Conservation (phyloP, 495 filamentous ascomycete genomes). For the Neurospora sp. region DNA sequence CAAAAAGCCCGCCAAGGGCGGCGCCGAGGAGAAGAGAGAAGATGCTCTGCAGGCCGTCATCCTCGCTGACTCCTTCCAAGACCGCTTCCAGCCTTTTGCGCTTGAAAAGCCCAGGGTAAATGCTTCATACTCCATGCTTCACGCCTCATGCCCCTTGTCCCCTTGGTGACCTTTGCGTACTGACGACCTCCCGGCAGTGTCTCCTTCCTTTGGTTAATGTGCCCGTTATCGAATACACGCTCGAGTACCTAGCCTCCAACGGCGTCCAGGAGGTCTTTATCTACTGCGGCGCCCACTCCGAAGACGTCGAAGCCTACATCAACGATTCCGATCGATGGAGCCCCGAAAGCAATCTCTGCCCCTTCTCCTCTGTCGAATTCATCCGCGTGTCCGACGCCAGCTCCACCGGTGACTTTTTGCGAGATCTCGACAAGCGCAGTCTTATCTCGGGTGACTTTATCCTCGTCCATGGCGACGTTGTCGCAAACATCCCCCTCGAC, state of each 20-base stretch:
- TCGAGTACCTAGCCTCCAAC: constrained; percentile 90
- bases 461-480: constrained; percentile 86
- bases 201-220: constrained; percentile 88
- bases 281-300: constrained; percentile 84
- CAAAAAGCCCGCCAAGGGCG: constrained; percentile 46
- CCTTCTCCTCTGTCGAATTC: constrained; percentile 73
- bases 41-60: constrained; percentile 86
- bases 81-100: constrained; percentile 80
- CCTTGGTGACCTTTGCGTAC: not conserved
- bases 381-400: constrained; percentile 72
- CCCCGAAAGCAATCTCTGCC: constrained; percentile 50
- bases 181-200: constrained; percentile 47
- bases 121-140: constrained; percentile 2
- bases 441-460: constrained; percentile 88
- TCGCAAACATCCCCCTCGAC: constrained; percentile 81
- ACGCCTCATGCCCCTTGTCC: not conserved
- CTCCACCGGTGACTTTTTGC: constrained; percentile 90
- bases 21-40: constrained; percentile 60
- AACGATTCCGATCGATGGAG: constrained; percentile 35
- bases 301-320: constrained; percentile 80
- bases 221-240: constrained; percentile 92
- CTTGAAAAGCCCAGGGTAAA: constrained; percentile 79
- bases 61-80: constrained; percentile 89
- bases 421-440: constrained; percentile 79
- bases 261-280: constrained; percentile 88